phyloP scores from a whole-genome alignment of 257 asterid genomes.

The Pogostemon cablin region DNA sequence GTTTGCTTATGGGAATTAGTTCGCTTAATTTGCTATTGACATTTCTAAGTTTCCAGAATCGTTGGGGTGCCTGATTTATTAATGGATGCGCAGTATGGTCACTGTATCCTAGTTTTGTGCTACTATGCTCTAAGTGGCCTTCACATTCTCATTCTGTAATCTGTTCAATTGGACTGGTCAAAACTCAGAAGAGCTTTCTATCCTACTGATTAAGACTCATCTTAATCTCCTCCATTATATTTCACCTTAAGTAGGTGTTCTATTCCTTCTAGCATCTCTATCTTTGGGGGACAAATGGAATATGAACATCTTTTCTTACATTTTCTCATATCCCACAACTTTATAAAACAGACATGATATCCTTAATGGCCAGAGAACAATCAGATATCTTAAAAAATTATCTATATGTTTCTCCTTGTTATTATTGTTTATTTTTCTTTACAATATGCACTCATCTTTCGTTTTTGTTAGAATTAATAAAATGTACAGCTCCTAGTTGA shows the following conservation, averaged over 20 bases:
- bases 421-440: background rate
- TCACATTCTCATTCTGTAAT: conserved; percentile 25
- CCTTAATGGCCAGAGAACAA: conserved; percentile 15
- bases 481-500: conserved; percentile 17
- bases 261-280: background rate
- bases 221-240: conserved; percentile 4
- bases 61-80: background rate
- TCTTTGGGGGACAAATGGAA: conserved; percentile 21
- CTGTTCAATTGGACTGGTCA: conserved; percentile 15
- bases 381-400: background rate
- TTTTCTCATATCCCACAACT: conserved; percentile 12
- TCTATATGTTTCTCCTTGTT: background rate
- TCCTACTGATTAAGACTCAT: conserved; percentile 4
- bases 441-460: background rate
- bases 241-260: conserved; percentile 6
- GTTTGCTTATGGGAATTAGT: conserved; percentile 42
- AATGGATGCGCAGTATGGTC: conserved; percentile 28
- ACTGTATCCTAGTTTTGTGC: conserved; percentile 14
- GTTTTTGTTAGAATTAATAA: background rate
- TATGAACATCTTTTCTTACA: conserved; percentile 22
- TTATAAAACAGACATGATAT: conserved; percentile 3
- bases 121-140: conserved; percentile 5
- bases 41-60: conserved; percentile 7
- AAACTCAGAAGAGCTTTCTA: background rate
- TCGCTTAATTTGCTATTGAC: conserved; percentile 27